Percentiles rank a stretch among this genome's conserved stretches.
Conservation (phyloP, 352 stramenopile genomes). For the Thalassiosira ordinaria region DNA sequence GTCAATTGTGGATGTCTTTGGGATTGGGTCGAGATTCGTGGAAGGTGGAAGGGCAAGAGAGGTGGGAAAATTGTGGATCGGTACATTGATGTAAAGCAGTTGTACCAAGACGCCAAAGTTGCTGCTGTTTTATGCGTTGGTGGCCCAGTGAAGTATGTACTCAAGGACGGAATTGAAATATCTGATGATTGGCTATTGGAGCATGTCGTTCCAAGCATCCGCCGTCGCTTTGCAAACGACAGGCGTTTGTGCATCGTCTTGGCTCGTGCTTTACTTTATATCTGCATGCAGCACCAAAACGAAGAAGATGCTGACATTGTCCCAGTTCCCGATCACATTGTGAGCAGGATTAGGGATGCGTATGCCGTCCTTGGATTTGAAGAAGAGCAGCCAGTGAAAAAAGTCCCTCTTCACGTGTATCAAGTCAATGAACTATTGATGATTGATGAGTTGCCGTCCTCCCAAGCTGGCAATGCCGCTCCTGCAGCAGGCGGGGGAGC, state of each 20-base stretch:
- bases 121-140: conserved; percentile 18
- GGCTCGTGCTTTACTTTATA: conserved; percentile 12
- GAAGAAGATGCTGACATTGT: conserved; percentile 4
- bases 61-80: conserved; percentile 3
- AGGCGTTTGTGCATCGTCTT: conserved; percentile 4
- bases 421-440: conserved; percentile 8
- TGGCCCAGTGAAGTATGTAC: conserved; percentile 17
- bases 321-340: neutral
- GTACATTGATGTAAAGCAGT: conserved; percentile 20
- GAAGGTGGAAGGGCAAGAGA: conserved; percentile 16
- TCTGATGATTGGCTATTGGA: conserved; percentile 22
- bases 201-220: conserved; percentile 23
- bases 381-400: conserved; percentile 21
- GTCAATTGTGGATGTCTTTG: conserved; percentile 8
- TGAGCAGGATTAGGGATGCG: neutral
- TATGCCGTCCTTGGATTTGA: conserved; percentile 6
- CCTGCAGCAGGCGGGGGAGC: neutral
- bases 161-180: conserved; percentile 17
- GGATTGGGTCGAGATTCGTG: conserved; percentile 20
- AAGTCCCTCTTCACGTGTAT: conserved; percentile 28
- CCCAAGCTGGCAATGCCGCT: neutral
- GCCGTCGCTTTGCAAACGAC: conserved; percentile 10
- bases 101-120: conserved; percentile 29
- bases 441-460: conserved; percentile 13
- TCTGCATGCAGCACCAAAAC: neutral